These are phyloP conservation scores for Lasiodiplodia gonubiensis DNA, from an alignment of 2,329 filamentous ascomycete species.

Conservation along the genomic window DNA sequence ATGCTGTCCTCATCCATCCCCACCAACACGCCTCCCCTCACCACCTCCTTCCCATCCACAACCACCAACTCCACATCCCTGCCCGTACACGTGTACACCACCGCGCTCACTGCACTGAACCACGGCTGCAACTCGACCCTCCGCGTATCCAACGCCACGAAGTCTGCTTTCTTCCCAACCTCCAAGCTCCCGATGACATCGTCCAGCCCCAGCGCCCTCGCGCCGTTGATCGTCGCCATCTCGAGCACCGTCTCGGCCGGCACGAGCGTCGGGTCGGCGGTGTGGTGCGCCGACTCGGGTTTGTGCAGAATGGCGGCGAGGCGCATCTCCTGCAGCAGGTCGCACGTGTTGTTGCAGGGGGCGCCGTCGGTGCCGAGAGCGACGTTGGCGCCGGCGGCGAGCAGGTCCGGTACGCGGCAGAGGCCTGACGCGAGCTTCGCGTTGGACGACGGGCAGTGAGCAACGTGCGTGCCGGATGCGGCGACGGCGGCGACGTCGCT, in stretches of 20 bases:
- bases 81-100: constrained; percentile 54
- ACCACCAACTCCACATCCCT: constrained; percentile 53
- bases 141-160: constrained; percentile 45
- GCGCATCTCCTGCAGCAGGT: constrained; percentile 61
- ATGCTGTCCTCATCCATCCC: constrained; percentile 51
- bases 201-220: constrained; percentile 52
- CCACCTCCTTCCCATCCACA: constrained; percentile 50
- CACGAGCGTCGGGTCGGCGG: constrained; percentile 50
- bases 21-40: constrained; percentile 43
- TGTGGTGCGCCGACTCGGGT: constrained; percentile 34
- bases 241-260: constrained; percentile 55
- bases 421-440: constrained; percentile 60
- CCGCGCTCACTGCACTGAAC: constrained; percentile 47
- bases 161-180: constrained; percentile 53
- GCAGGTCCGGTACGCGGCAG: constrained; percentile 54
- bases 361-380: constrained; percentile 60
- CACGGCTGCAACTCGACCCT: constrained; percentile 37
- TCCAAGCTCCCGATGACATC: constrained; percentile 49
- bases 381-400: constrained; percentile 53
- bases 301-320: constrained; percentile 58
- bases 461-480: constrained; percentile 52
- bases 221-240: constrained; percentile 60
- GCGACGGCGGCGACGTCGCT: constrained; percentile 50
- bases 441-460: constrained; percentile 60
- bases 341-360: constrained; percentile 60